Base-by-base conservation (phyloP, 768 basidiomycete genomes). In the Mycena vulgaris region DNA sequence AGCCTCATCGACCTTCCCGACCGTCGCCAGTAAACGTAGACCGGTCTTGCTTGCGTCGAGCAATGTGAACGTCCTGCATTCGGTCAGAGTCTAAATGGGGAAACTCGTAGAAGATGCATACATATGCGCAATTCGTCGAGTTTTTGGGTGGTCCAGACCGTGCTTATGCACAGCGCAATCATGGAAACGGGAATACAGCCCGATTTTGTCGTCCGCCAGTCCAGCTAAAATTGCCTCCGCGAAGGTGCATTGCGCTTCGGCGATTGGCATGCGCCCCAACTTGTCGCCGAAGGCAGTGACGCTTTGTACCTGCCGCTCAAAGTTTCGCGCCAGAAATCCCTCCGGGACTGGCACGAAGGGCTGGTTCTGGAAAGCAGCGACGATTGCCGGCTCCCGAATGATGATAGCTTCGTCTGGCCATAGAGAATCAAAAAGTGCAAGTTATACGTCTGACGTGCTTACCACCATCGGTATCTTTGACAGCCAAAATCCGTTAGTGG, bases 11-110 rank as follows among this genome's bases (percentile, higher is more conserved):
- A 57, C 0, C 0, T 67, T 30, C 45, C 78, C 80, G 7, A 84
- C 76, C 1, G 61, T 8, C 0, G n/a, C 6, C 62, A 76, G 80
- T 48, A 89, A 79, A 6, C 80, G 78, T 0, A 83, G 79, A 0
- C 88, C 88, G 10, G 87, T 86, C 73, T 89, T 89, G 63, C 80
- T 80, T 0, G 85, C 83, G 78, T 89, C 88, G 8, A 89, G 77
- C 35, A 86, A 79, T 16, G 83, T 85, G 6, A 82, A 84, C 63
- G 86, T 87, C 84, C 88, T 89, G 60, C 30, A 57, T 63, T 31
- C 28, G 42, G 31, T 51, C 39, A 53, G 62, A 62, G 23, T 25
- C 31, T 25, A 23, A 33, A 30, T 23, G 39, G 35, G n/a, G 39
- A 55, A 16, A 10, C 1, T 39, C 21, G 30, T 14, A 30, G 45